These are phyloP conservation scores for Phytophthora sp. DNA, from an alignment of 352 stramenopile genomes.

Conservation along the genomic window DNA sequence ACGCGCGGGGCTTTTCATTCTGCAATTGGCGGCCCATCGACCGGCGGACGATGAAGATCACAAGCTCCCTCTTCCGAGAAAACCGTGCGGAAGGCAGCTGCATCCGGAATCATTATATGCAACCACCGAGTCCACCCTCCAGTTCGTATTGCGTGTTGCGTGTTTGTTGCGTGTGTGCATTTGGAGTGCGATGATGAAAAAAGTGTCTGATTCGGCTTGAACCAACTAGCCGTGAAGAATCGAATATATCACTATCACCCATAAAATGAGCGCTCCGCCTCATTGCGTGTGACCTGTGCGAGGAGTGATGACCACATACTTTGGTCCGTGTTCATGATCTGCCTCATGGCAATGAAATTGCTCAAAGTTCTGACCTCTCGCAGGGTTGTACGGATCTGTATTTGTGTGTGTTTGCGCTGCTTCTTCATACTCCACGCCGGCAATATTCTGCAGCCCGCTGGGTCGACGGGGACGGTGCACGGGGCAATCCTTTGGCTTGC, in stretches of 20 bases:
- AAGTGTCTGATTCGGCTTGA: slow-evolving; percentile 84
- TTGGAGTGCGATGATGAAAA: slow-evolving; percentile 86
- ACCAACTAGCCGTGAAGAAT: slow-evolving; percentile 93
- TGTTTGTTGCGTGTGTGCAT: slow-evolving; percentile 31
- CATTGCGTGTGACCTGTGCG: slow-evolving; percentile 18
- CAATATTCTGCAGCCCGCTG: slow-evolving; percentile 70
- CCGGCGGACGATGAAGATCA: slow-evolving; percentile 73
- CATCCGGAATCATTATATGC: slow-evolving; percentile 92
- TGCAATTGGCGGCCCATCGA: slow-evolving; percentile 28
- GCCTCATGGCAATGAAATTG: slow-evolving; percentile 92
- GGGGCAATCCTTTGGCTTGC: slow-evolving; percentile 37
- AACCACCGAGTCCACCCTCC: slow-evolving; percentile 73
- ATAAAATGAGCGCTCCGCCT: slow-evolving; percentile 89
- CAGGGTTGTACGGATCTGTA: slow-evolving; percentile 17
- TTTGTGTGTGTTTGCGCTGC: slow-evolving; percentile 36
- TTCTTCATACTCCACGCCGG: slow-evolving; percentile 90
- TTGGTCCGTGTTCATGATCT: slow-evolving; percentile 93
- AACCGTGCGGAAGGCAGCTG: slow-evolving; percentile 80
- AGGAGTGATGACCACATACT: slow-evolving; percentile 89
- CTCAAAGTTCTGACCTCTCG: slow-evolving; percentile 87
- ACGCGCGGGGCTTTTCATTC: slow-evolving; percentile 21
- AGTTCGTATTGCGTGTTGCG: slow-evolving; percentile 12
- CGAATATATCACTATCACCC: slow-evolving; percentile 93
- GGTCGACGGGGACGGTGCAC: slow-evolving; percentile 36
- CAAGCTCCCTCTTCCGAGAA: slow-evolving; percentile 91